phyloP scores from a whole-genome alignment of 106 monocot species.

The Dendrobium huoshanense region DNA sequence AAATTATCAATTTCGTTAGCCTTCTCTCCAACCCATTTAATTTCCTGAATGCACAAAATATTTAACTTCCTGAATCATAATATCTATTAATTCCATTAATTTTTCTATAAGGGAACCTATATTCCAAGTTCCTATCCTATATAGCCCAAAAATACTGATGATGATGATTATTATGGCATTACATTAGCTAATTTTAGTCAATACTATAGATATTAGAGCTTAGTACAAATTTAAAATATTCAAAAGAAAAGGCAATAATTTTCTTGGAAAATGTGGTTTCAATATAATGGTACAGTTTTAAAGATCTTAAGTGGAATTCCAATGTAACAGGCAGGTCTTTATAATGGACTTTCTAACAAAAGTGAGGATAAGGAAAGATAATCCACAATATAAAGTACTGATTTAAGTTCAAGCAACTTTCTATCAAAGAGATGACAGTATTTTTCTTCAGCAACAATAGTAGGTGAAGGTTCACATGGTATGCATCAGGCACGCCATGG shows the following conservation, averaged over 20 bases:
- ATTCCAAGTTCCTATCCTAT: too few species aligned
- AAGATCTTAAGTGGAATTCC: background rate
- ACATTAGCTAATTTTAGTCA: too few species aligned
- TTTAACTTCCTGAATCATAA: too few species aligned
- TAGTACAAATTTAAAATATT: background rate
- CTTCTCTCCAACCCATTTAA: too few species aligned
- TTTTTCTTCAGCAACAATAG: background rate
- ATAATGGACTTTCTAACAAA: background rate
- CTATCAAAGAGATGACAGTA: background rate
- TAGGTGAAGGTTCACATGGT: background rate
- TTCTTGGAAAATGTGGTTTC: background rate
- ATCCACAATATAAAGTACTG: background rate
- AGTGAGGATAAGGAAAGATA: background rate
- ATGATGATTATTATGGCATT: too few species aligned
- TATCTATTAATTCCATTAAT: too few species aligned
- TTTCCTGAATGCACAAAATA: too few species aligned
- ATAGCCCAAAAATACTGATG: too few species aligned
- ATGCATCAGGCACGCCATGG: background rate
- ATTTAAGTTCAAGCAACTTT: background rate
- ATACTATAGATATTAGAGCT: background rate
- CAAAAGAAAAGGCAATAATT: background rate
- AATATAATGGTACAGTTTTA: background rate
- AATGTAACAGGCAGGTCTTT: background rate
- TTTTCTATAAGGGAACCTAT: too few species aligned
- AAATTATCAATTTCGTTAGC: too few species aligned